These are phyloP conservation scores for Cyclotella atomus DNA, from an alignment of 108 stramenopile genomes.

Conservation along the genomic window DNA sequence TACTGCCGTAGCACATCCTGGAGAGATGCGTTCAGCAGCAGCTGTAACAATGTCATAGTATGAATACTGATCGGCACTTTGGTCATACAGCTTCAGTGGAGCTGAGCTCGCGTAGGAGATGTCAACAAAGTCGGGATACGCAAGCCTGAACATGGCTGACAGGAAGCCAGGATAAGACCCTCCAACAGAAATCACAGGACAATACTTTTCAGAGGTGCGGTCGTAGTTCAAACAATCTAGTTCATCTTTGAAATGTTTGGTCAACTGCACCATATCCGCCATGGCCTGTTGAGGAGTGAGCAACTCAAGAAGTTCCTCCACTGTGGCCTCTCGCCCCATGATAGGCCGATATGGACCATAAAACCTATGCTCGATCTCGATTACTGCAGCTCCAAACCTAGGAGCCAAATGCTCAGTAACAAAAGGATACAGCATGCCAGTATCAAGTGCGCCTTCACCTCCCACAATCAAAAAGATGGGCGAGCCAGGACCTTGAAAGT, in stretches of 20 bases:
- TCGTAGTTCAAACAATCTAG: conserved; percentile 51
- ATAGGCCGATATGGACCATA: conserved; percentile 76
- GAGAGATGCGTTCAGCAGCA: conserved; percentile 63
- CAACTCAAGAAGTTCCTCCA: conserved; percentile 30
- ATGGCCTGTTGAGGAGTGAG: conserved; percentile 76
- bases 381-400: conserved; percentile 66
- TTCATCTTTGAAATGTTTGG: conserved; percentile 32
- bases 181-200: conserved; percentile 80
- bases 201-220: conserved; percentile 55
- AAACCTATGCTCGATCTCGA: conserved; percentile 85
- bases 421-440: conserved; percentile 81
- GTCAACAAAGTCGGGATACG: conserved; percentile 70
- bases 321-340: conserved; percentile 31
- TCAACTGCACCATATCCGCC: conserved; percentile 39
- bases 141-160: conserved; percentile 69
- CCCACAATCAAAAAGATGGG: conserved; percentile 80
- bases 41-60: conserved; percentile 71
- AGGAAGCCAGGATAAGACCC: conserved; percentile 83
- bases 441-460: conserved; percentile 70
- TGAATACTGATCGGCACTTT: conserved; percentile 49
- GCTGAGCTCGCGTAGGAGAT: conserved; percentile 74
- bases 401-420: conserved; percentile 65
- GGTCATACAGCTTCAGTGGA: conserved; percentile 71
- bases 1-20: conserved; percentile 68
- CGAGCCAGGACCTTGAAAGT: conserved; percentile 75